phyloP scores from a whole-genome alignment of 75 land plant species.

The Isoetes taiwanensis region DNA sequence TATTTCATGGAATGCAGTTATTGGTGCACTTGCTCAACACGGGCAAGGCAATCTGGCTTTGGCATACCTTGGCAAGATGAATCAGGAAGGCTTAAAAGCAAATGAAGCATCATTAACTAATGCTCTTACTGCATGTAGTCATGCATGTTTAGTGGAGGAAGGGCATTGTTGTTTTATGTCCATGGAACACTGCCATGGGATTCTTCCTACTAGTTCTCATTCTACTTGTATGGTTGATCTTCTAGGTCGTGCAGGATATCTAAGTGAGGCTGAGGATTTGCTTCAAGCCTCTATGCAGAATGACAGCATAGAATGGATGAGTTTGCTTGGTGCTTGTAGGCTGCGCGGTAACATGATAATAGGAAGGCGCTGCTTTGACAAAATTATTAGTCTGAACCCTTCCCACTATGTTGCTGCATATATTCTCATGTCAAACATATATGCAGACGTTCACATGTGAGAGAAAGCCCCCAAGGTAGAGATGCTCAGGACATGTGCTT shows the following conservation, averaged over 20 bases:
- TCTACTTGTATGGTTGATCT: constrained; percentile 7
- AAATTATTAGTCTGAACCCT: too few relatives aligned
- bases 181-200: not conserved
- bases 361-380: too few relatives aligned
- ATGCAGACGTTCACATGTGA: too few relatives aligned
- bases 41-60: not conserved
- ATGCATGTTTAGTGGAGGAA: not conserved
- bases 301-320: too few relatives aligned
- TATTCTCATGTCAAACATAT: too few relatives aligned
- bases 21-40: not conserved
- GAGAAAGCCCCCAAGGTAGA: too few relatives aligned
- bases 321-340: too few relatives aligned
- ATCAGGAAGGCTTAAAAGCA: not conserved
- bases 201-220: not conserved
- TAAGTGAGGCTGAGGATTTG: constrained; percentile 12
- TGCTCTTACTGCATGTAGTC: not conserved
- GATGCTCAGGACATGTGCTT: too few relatives aligned
- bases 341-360: too few relatives aligned
- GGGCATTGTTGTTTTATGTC: not conserved
- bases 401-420: too few relatives aligned
- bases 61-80: not conserved
- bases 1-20: not conserved
- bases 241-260: constrained; percentile 12
- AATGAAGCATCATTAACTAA: not conserved
- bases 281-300: too few relatives aligned